Evolutionary conservation across 352 stramenopile genomes (phyloP).

Genomic region (Phytopythium sindhum): DNA sequence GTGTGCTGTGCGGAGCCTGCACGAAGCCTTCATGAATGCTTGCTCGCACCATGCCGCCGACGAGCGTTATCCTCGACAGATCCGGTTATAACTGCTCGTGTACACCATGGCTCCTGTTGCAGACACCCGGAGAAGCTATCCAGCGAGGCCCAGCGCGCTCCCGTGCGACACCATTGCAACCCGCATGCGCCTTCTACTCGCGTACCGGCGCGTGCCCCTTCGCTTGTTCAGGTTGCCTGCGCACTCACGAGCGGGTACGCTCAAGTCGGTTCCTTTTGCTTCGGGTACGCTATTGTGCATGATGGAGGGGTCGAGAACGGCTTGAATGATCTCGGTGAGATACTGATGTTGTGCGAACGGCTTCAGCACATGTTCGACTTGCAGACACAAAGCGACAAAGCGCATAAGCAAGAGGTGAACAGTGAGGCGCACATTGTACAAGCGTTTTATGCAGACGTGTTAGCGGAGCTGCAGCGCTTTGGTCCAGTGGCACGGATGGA

Average conservation of each 20-base stretch:
- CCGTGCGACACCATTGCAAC: neutral
- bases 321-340: neutral
- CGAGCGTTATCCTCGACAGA: neutral
- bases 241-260: slow-evolving; percentile 2
- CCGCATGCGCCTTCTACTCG: slow-evolving; percentile 16
- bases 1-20: neutral
- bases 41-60: neutral
- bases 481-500: slow-evolving; percentile 16
- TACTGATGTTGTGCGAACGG: neutral
- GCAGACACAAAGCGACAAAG: neutral
- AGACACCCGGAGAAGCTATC: neutral
- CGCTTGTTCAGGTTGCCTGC: slow-evolving; percentile 7
- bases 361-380: slow-evolving; percentile 8
- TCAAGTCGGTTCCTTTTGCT: slow-evolving; percentile 17
- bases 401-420: neutral
- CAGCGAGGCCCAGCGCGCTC: neutral
- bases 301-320: neutral
- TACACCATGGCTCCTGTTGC: neutral
- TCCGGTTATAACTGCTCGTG: neutral
- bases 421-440: neutral
- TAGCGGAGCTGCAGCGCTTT: slow-evolving; percentile 9
- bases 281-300: slow-evolving; percentile 11
- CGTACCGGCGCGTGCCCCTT: slow-evolving; percentile 24
- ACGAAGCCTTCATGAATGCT: neutral
- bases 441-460: slow-evolving; percentile 14